phyloP scores from a whole-genome alignment of 2,329 filamentous ascomycete genomes.

The Ophiocordyceps camponoti-rufipedis region DNA sequence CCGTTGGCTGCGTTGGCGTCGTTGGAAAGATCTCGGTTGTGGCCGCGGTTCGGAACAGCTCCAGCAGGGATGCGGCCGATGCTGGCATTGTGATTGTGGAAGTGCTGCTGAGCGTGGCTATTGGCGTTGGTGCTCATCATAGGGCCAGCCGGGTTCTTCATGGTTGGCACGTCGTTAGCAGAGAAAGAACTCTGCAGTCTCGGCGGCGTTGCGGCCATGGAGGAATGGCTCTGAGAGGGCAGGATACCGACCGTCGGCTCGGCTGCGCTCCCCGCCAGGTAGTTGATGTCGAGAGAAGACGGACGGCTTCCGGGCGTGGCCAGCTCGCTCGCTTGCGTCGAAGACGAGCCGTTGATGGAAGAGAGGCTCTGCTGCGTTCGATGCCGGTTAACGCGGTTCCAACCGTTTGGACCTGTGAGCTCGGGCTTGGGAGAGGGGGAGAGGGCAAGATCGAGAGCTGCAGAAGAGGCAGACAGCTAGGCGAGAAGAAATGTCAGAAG shows the following conservation, averaged over 20 bases:
- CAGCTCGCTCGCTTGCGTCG: slow-evolving; percentile 24
- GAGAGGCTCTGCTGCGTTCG: slow-evolving; percentile 45
- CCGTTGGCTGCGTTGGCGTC: slow-evolving; percentile 21
- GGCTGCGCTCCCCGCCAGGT: slow-evolving; percentile 24
- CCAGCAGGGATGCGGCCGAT: slow-evolving; percentile 61
- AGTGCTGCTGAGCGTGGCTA: slow-evolving; percentile 42
- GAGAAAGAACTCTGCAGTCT: slow-evolving; percentile 77
- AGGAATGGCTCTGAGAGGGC: slow-evolving; percentile 28
- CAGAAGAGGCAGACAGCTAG: slow-evolving; percentile 64
- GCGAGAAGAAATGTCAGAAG: slow-evolving; percentile 16
- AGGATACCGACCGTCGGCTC: slow-evolving; percentile 20
- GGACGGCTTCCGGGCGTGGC: slow-evolving; percentile 28
- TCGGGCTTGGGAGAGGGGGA: slow-evolving; percentile 49
- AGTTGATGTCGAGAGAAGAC: slow-evolving; percentile 36
- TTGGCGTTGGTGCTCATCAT: slow-evolving; percentile 27
- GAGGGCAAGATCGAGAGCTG: slow-evolving; percentile 62
- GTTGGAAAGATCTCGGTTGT: slow-evolving; percentile 52
- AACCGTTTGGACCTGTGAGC: slow-evolving; percentile 26
- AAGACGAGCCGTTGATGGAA: slow-evolving; percentile 22
- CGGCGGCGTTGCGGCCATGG: slow-evolving; percentile 44
- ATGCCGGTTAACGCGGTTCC: slow-evolving; percentile 45
- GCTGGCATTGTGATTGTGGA: slow-evolving; percentile 66
- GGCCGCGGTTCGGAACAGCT: slow-evolving; percentile 40
- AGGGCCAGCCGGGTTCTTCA: slow-evolving; percentile 48
- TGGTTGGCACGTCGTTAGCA: slow-evolving; percentile 70